These are phyloP conservation scores for Pseudogymnoascus sp. DNA, from an alignment of 2,329 filamentous ascomycete genomes.

Conservation along the genomic window DNA sequence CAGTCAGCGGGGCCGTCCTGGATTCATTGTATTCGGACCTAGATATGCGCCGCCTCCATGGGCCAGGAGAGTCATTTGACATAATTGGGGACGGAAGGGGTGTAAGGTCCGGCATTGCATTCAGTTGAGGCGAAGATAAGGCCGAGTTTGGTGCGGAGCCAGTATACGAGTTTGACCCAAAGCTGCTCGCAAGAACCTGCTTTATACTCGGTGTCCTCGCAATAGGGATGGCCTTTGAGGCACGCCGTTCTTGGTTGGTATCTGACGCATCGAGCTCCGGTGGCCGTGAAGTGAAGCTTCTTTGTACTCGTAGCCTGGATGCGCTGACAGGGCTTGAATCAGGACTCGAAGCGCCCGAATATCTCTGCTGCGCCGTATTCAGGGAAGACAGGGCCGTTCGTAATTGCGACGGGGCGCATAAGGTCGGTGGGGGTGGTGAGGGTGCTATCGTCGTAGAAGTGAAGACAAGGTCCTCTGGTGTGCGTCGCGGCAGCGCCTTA, in stretches of 20 bases:
- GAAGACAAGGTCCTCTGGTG: slow-evolving; percentile 11
- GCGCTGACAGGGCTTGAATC: slow-evolving; percentile 15
- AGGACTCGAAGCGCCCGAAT: slow-evolving; percentile 32
- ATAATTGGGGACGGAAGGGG: slow-evolving; percentile 71
- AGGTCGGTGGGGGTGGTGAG: slow-evolving; percentile 19
- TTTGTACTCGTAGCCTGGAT: slow-evolving; percentile 11
- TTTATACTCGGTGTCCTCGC: slow-evolving; percentile 56
- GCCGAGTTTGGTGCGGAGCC: slow-evolving; percentile 56
- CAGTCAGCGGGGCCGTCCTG: slow-evolving; percentile 25
- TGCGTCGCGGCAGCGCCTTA: neutral
- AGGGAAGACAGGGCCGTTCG: slow-evolving; percentile 23
- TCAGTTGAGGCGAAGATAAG: slow-evolving; percentile 66
- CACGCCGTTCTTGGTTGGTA: slow-evolving; percentile 38
- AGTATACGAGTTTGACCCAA: slow-evolving; percentile 34
- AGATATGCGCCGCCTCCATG: slow-evolving; percentile 50
- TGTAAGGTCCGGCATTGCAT: slow-evolving; percentile 71
- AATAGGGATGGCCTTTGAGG: slow-evolving; percentile 18
- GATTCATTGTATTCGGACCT: slow-evolving; percentile 8
- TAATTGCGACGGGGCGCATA: slow-evolving; percentile 36
- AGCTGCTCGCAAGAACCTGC: slow-evolving; percentile 42
- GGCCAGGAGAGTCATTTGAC: slow-evolving; percentile 56
- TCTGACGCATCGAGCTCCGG: slow-evolving; percentile 32
- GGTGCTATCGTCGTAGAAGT: slow-evolving; percentile 12
- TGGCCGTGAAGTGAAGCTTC: slow-evolving; percentile 17
- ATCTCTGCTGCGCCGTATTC: slow-evolving; percentile 15